Conservation (phyloP, 768 basidiomycete species). For the Boletus pseudo-olivaceus region DNA sequence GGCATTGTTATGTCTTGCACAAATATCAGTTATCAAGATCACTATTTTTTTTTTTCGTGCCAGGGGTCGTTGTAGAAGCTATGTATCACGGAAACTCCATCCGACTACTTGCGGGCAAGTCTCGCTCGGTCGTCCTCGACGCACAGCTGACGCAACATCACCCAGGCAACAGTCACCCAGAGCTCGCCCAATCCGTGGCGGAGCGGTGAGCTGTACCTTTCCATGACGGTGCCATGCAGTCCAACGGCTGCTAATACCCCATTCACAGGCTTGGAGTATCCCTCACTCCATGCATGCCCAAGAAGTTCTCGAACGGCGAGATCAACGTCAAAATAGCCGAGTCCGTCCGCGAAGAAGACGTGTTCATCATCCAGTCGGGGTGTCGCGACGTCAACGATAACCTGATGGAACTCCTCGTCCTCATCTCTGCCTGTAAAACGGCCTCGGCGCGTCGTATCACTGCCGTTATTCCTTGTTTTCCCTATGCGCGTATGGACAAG, state of each 20-base stretch:
- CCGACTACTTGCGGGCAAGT: slow-evolving; percentile 68
- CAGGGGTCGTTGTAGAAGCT: slow-evolving; percentile 28
- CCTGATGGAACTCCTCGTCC: slow-evolving; percentile 97
- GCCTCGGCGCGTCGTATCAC: slow-evolving; percentile 94
- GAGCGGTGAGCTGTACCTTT: slow-evolving; percentile 85
- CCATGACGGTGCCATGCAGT: slow-evolving; percentile 31
- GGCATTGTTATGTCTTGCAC: slow-evolving; percentile 14
- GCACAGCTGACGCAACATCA: slow-evolving; percentile 10
- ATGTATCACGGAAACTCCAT: slow-evolving; percentile 86
- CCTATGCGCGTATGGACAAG: slow-evolving; percentile 96
- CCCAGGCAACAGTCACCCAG: slow-evolving; percentile 94
- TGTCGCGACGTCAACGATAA: slow-evolving; percentile 91
- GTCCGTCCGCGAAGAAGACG: slow-evolving; percentile 96
- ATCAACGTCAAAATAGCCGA: slow-evolving; percentile 93
- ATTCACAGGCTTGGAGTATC: slow-evolving; percentile 79
- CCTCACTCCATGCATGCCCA: slow-evolving; percentile 79
- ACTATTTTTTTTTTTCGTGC: slow-evolving; percentile 4
- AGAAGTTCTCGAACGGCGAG: slow-evolving; percentile 93
- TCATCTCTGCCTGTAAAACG: slow-evolving; percentile 97
- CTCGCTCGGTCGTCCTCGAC: not conserved
- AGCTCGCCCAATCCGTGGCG: slow-evolving; percentile 92
- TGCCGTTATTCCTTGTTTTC: slow-evolving; percentile 97
- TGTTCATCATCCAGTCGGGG: slow-evolving; percentile 96
- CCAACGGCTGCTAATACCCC: slow-evolving; percentile 51
- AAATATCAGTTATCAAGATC: slow-evolving; percentile 8